Evolutionary conservation across 192 early-diverging fungal genomes (phyloP), one percentile per base, ranked within the genome.

Genomic region (Haplosporangium gracile): DNA sequence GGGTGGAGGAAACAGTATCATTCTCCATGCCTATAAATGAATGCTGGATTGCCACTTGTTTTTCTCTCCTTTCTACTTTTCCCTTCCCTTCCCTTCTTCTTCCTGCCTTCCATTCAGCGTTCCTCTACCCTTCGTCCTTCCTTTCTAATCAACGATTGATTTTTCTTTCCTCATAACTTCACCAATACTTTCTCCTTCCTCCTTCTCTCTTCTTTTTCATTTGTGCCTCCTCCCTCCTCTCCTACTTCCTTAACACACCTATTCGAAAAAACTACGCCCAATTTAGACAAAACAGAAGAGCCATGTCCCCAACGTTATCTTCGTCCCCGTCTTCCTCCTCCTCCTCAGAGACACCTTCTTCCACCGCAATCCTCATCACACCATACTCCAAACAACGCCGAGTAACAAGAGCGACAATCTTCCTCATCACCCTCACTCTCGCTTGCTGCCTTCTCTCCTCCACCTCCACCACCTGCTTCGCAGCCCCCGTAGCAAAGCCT

Each of bases 371-470:
- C 24, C 6, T 9, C 71, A 24, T 24, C 26, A 32, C 26, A 11
- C 32, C 24, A 24, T 36, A 22, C 18, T 39, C n/a, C 38, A 40
- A 32, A 65, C 26, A 60, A 60, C 29, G 22, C 51, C 60, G 42
- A 34, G n/a, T 10, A 60, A 49, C 77, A 71, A 65, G 29, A 32
- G 29, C 60, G 6, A 32, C 51, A 24, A 38, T 68, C 22, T 18
- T 71, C 45, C 34, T 78, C 69, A 26, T 78, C 49, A 53, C 77
- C 32, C 38, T 78, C 34, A 53, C 68, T 49, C 55, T 78, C 29
- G 40, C 76, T 0, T 70, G 36, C 26, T 78, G 43, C 47, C 68
- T 68, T 29, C 42, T 51, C 32, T 34, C 77, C 36, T 70, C 77
- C 4, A 39, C 77, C 36, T 70, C 77, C 4, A 39, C 69, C 11